phyloP scores from a whole-genome alignment of 75 land plant species.

The Azolla pinnata region DNA sequence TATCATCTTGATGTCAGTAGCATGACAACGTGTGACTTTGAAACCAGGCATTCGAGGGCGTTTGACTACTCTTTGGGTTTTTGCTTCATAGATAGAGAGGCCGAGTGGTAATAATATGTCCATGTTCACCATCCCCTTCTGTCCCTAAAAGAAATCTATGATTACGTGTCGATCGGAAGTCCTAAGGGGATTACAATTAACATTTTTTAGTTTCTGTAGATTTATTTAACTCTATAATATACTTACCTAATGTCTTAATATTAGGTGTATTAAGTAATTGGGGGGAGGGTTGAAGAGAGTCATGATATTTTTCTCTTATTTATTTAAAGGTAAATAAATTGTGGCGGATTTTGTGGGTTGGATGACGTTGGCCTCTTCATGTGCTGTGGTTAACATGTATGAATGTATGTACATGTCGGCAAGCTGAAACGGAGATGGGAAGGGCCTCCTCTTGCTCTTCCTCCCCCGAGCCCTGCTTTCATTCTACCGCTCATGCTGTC shows the following conservation, averaged over 20 bases:
- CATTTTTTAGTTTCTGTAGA: background rate
- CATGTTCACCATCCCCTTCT: background rate
- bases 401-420: no score
- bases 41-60: background rate
- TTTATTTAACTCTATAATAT: background rate
- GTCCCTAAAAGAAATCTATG: background rate
- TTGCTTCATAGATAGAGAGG: background rate
- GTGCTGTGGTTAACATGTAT: no score
- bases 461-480: no score
- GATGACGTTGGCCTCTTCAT: no score
- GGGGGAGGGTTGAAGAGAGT: background rate
- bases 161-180: background rate
- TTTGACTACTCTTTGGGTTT: background rate
- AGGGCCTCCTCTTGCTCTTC: no score
- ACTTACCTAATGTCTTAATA: background rate
- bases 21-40: background rate
- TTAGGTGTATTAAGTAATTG: background rate
- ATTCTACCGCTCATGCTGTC: no score
- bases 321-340: no score
- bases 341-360: no score
- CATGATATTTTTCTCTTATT: background rate
- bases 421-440: no score
- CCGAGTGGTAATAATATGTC: no score
- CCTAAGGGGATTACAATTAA: background rate
- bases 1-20: background rate